phyloP scores from a whole-genome alignment of 2,329 filamentous ascomycete species.

The Sporothrix phasma region DNA sequence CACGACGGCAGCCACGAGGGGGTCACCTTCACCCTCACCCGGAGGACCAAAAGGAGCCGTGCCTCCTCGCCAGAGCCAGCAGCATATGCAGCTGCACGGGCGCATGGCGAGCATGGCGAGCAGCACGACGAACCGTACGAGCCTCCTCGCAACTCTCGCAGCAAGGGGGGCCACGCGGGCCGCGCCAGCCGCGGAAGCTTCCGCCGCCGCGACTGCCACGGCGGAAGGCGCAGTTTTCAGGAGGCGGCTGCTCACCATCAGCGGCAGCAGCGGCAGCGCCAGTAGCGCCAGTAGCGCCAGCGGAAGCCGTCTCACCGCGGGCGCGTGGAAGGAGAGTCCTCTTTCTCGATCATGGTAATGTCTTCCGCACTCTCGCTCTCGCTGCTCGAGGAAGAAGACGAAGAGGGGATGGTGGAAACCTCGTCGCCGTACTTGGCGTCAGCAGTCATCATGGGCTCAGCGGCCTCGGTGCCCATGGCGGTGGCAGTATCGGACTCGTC shows the following conservation, averaged over 20 bases:
- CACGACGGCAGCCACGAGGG: neutral
- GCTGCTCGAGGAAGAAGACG: constrained; percentile 7
- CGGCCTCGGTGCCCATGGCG: constrained; percentile 14
- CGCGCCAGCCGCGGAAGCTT: neutral
- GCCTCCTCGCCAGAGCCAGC: neutral
- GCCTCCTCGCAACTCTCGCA: neutral
- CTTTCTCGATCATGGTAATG: constrained; percentile 24
- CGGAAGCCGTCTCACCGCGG: neutral
- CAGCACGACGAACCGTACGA: neutral
- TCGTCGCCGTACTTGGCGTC: constrained; percentile 12
- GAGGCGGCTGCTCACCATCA: neutral
- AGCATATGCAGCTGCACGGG: neutral
- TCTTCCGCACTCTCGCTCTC: constrained; percentile 15
- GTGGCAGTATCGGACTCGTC: constrained; percentile 14
- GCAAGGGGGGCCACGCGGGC: neutral
- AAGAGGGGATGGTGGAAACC: neutral
- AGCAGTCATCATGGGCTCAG: constrained; percentile 13
- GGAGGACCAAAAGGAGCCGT: neutral
- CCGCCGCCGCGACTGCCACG: neutral
- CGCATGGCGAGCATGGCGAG: neutral
- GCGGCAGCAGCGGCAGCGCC: constrained; percentile 13
- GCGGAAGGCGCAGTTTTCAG: neutral
- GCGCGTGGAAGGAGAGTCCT: constrained; percentile 22
- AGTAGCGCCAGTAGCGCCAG: constrained; percentile 13
- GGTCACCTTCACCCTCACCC: neutral